Base-by-base conservation (phyloP, 176 grass and related monocot genomes). In the Aechmea fasciata region DNA sequence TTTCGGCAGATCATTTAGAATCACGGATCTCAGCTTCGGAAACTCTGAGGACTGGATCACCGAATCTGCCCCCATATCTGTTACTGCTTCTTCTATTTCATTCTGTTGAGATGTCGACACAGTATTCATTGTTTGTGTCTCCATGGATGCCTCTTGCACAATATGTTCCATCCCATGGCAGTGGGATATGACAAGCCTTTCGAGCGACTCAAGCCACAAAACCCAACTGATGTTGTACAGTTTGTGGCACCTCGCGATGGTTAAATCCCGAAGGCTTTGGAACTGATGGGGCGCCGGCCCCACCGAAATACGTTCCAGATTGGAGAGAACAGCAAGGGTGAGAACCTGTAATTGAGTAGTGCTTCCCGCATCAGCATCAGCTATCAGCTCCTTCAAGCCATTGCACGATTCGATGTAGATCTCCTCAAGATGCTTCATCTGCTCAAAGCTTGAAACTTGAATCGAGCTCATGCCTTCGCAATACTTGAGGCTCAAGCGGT, bases 351-450 rank as follows among this genome's bases (percentile, higher is more conserved):
- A 52, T 12, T 49, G 41, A 69, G 84, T 71, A 57, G 53, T 41
- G 6, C 50, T 67, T 13, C 6, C 63, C 18, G 78, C 74, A 49
- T 73, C 47, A 11, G 50, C 25, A 49, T 88, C 84, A 0, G 81
- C 77, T 47, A 49, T 25, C 17, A 96, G 48, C 13, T 81, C 82
- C 17, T 67, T 77, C 68, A 96, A 72, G 23, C 81, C 55, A 52
- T 85, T 66, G 66, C 91, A 96, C 3, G 77, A 88, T 69, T 96
- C 82, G 10, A 96, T 69, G 59, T 81, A 78, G 50, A 96, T 52
- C 74, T 91, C 91, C 70, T 88, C 77, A 13, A 96, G 84, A 49
- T 81, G 79, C 59, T 49, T 47, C 91, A 91, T 83, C 11, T 83
- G 77, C 75, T 79, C 79, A 64, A 96, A 84, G 50, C 83, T 85